These are phyloP conservation scores for Chrysoporthe puriensis DNA, from an alignment of 2,329 filamentous ascomycete species.

Conservation along the genomic window DNA sequence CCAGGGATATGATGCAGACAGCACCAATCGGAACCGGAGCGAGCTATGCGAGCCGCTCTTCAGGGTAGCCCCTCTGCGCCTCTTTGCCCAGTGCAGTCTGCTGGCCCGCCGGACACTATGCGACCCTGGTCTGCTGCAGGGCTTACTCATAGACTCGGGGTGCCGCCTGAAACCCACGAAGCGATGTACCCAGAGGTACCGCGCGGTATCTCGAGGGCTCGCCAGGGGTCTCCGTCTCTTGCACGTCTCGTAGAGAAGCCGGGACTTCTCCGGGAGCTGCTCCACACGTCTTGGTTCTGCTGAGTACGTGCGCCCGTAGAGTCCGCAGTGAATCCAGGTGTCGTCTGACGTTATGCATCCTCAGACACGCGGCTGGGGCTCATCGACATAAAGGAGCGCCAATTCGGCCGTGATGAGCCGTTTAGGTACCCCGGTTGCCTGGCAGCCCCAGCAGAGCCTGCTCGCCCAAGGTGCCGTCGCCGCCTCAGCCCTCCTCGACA, in stretches of 20 bases:
- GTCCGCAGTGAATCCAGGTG: too few species aligned
- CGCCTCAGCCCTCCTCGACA: background rate
- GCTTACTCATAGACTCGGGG: constrained; percentile 11
- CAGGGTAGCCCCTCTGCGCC: background rate
- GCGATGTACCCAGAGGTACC: constrained; percentile 1
- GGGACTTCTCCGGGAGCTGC: background rate
- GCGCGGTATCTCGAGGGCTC: background rate
- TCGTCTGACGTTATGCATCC: too few species aligned
- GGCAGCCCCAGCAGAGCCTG: background rate
- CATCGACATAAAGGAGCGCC: too few species aligned
- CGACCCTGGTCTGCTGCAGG: background rate
- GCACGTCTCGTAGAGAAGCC: background rate
- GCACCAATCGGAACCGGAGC: constrained; percentile 8
- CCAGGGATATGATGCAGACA: background rate
- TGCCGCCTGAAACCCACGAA: too few species aligned
- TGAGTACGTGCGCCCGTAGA: too few species aligned
- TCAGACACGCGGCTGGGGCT: too few species aligned
- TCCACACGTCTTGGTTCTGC: background rate
- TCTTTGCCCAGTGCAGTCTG: background rate
- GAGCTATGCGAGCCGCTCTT: background rate
- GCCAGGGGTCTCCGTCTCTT: background rate
- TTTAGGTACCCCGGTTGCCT: background rate
- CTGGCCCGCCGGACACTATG: background rate
- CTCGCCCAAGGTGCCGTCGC: background rate
- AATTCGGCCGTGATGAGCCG: too few species aligned